Evolutionary conservation across 108 stramenopile genomes (phyloP).

Genomic region (Discostella stelligeroides): DNA sequence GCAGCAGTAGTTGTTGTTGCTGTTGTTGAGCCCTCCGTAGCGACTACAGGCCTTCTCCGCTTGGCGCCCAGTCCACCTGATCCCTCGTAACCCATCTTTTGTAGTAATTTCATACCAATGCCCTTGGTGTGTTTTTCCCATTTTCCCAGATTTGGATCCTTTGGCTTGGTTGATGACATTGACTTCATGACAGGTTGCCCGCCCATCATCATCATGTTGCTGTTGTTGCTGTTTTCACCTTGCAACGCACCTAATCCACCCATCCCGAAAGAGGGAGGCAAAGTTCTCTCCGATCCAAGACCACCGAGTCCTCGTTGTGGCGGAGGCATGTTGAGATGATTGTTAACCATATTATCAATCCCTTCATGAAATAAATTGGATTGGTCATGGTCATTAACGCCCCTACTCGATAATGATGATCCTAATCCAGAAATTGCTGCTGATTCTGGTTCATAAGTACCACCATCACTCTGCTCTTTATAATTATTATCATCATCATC

Average conservation of each 20-base stretch:
- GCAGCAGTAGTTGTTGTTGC: slow-evolving; percentile 1
- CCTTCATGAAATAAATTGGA: background rate
- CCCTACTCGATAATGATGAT: background rate
- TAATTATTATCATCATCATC: too few species aligned
- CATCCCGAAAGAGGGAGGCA: slow-evolving; percentile 10
- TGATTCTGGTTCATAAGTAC: background rate
- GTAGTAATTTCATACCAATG: slow-evolving; percentile 89
- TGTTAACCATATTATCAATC: background rate
- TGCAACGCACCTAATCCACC: slow-evolving; percentile 5
- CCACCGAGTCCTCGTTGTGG: background rate
- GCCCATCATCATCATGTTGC: background rate
- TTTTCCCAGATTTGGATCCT: slow-evolving; percentile 62
- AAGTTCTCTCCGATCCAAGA: background rate
- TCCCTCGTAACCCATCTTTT: slow-evolving; percentile 93
- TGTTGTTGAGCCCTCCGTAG: background rate
- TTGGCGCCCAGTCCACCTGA: slow-evolving; percentile 84
- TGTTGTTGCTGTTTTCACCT: background rate
- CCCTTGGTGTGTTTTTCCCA: slow-evolving; percentile 98
- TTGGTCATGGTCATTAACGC: too few species aligned
- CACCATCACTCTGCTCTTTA: too few species aligned
- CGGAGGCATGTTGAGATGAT: background rate
- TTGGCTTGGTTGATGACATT: slow-evolving; percentile 10
- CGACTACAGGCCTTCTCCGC: slow-evolving; percentile 23
- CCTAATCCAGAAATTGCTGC: background rate
- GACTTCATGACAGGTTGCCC: background rate